Percentiles rank a stretch among this genome's conserved stretches.
Conservation (phyloP, 2,329 filamentous ascomycete species). For the Endocalyx cinctus region DNA sequence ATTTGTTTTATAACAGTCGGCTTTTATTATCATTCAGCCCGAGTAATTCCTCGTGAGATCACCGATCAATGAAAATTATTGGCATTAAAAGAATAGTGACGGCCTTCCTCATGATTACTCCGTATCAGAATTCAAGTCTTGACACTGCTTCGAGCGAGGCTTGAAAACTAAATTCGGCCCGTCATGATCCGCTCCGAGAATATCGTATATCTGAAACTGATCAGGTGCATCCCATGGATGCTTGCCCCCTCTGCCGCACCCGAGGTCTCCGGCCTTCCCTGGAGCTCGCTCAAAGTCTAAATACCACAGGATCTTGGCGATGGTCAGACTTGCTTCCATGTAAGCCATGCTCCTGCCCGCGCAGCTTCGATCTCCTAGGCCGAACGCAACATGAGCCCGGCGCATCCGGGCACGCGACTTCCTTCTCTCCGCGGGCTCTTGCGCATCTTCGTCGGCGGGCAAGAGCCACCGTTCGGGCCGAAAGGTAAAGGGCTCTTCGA, state of each 20-base stretch:
- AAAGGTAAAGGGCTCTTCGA: slow-evolving; percentile 8
- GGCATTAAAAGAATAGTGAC: no score
- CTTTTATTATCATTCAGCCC: no score
- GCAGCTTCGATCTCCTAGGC: slow-evolving; percentile 4
- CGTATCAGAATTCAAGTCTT: slow-evolving; percentile 1
- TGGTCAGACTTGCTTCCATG: slow-evolving; percentile 3
- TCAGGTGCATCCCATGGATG: not conserved
- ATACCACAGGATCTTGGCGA: slow-evolving; percentile 6
- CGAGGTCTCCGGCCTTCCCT: not conserved
- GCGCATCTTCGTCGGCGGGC: not conserved
- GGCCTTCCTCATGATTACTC: no score
- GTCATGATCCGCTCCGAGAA: slow-evolving; percentile 1
- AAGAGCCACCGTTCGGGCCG: slow-evolving; percentile 10
- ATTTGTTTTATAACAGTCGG: no score
- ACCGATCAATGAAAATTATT: no score
- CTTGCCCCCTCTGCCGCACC: not conserved
- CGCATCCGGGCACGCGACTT: not conserved
- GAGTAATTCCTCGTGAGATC: no score
- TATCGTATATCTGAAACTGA: slow-evolving; percentile 4
- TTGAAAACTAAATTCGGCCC: slow-evolving; percentile 2
- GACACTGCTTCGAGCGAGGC: not conserved
- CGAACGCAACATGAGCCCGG: slow-evolving; percentile 1
- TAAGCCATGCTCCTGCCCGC: slow-evolving; percentile 4
- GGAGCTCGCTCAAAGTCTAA: slow-evolving; percentile 4
- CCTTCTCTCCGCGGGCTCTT: not conserved